Percentiles rank a stretch among this genome's conserved stretches.
Evolutionary conservation across 148 eudicot genomes (phyloP).

Genomic region (Spergularia marina): DNA sequence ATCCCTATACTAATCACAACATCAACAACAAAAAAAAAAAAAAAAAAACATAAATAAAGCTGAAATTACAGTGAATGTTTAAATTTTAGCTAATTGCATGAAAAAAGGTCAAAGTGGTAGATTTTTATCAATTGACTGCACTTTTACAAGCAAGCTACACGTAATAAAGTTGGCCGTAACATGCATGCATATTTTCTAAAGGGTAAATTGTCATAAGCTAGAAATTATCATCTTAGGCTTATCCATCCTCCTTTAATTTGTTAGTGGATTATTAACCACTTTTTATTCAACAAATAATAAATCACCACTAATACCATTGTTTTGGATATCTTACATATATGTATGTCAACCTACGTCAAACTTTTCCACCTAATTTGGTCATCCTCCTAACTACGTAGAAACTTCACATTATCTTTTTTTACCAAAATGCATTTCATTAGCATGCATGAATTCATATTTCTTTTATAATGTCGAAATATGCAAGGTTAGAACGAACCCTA

Average conservation of each 20-base stretch:
- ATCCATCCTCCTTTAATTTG: conserved; percentile 4
- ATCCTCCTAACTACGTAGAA: neutral
- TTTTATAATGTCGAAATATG: no score
- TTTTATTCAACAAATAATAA: conserved; percentile 1
- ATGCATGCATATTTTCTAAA: conserved; percentile 17
- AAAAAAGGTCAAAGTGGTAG: neutral
- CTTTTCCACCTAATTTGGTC: neutral
- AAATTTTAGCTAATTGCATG: neutral
- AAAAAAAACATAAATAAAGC: neutral
- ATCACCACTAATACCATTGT: neutral
- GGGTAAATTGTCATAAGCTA: conserved; percentile 15
- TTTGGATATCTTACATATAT: conserved; percentile 16
- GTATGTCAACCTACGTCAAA: conserved; percentile 23
- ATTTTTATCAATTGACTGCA: neutral
- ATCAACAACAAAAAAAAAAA: neutral
- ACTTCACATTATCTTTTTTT: no score
- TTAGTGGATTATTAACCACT: conserved; percentile 17
- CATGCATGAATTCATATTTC: no score
- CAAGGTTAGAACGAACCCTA: no score
- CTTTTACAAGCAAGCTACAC: conserved; percentile 29
- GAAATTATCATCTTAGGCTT: conserved; percentile 14
- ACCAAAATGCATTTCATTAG: no score
- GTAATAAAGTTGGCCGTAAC: conserved; percentile 24
- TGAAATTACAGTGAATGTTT: neutral
- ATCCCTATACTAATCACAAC: no score